phyloP scores from a whole-genome alignment of 2,329 filamentous ascomycete species.

The Aspergillus quadrilineatus region DNA sequence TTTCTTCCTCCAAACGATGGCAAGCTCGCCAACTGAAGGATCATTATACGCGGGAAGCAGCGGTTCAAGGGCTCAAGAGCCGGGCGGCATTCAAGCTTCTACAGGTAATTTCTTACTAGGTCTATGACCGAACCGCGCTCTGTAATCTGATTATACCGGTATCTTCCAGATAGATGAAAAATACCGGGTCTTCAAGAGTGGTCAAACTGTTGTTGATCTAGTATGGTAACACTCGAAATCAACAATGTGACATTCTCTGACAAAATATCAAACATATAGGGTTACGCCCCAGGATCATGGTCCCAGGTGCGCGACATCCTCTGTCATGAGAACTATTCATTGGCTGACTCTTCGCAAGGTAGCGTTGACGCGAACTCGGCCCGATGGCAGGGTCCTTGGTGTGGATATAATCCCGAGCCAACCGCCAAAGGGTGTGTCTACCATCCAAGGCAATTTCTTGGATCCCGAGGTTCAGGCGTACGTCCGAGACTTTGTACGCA shows the following conservation, averaged over 20 bases:
- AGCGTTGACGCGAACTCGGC: conserved; percentile 73
- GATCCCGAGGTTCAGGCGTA: conserved; percentile 70
- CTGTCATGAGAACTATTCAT: not conserved
- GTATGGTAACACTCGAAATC: conserved; percentile 46
- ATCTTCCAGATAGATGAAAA: conserved; percentile 70
- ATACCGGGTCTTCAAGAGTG: conserved; percentile 72
- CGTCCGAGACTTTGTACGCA: conserved; percentile 72
- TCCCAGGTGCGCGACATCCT: conserved; percentile 47
- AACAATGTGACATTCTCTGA: conserved; percentile 5
- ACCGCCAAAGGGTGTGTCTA: conserved; percentile 86
- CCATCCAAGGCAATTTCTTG: conserved; percentile 92
- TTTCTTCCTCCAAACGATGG: conserved; percentile 72
- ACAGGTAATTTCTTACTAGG: conserved; percentile 56
- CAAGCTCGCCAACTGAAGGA: conserved; percentile 75
- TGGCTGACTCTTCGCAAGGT: conserved; percentile 56
- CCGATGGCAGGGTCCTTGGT: conserved; percentile 76
- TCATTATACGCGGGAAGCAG: conserved; percentile 70
- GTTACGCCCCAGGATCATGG: conserved; percentile 59
- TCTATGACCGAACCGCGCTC: not conserved
- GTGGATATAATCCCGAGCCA: conserved; percentile 93
- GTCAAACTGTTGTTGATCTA: conserved; percentile 86
- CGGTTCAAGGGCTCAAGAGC: conserved; percentile 77
- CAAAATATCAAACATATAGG: conserved; percentile 26
- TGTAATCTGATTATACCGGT: not conserved
- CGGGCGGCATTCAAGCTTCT: conserved; percentile 91